Percentiles rank a stretch among this genome's conserved stretches.
Conservation (phyloP, 352 stramenopile genomes). For the Elongisporangium undulatum region DNA sequence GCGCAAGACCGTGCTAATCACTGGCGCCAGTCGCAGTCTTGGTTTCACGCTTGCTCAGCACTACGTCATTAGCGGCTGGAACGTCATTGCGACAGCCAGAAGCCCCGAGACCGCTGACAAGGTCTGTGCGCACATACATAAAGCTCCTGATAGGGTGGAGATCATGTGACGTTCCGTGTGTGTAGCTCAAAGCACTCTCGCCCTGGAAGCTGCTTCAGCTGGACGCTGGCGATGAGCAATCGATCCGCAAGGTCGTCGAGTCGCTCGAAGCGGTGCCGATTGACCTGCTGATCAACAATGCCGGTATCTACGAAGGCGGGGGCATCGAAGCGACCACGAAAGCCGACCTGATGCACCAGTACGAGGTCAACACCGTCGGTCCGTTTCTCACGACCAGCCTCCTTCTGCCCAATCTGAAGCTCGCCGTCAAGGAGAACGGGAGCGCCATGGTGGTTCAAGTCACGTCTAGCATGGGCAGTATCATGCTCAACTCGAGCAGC, state of each 20-base stretch:
- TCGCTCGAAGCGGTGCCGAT: constrained; percentile 31
- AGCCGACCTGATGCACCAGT: constrained; percentile 47
- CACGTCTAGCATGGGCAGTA: constrained; percentile 55
- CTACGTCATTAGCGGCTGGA: constrained; percentile 38
- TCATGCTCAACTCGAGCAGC: constrained; percentile 37
- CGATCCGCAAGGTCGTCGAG: constrained; percentile 37
- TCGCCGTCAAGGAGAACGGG: constrained; percentile 27
- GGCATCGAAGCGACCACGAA: constrained; percentile 41
- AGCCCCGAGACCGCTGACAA: constrained; percentile 15
- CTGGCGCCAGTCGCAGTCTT: constrained; percentile 33
- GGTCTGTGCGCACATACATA: constrained; percentile 3
- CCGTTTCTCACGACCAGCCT: constrained; percentile 56
- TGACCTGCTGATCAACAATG: constrained; percentile 80
- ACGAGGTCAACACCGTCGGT: constrained; percentile 74
- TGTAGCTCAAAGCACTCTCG: constrained; percentile 23
- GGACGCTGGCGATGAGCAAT: constrained; percentile 49
- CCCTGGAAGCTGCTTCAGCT: constrained; percentile 47
- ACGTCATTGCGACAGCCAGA: constrained; percentile 40
- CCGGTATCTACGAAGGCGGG: constrained; percentile 28
- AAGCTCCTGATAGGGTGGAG: background rate
- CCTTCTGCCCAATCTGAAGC: constrained; percentile 43
- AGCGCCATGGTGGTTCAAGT: constrained; percentile 54
- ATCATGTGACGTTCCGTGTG: constrained; percentile 2
- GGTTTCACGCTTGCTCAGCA: constrained; percentile 37
- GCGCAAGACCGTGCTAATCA: constrained; percentile 43